Conservation (phyloP, 164 flowering plant species). For the Sextonia rubra region DNA sequence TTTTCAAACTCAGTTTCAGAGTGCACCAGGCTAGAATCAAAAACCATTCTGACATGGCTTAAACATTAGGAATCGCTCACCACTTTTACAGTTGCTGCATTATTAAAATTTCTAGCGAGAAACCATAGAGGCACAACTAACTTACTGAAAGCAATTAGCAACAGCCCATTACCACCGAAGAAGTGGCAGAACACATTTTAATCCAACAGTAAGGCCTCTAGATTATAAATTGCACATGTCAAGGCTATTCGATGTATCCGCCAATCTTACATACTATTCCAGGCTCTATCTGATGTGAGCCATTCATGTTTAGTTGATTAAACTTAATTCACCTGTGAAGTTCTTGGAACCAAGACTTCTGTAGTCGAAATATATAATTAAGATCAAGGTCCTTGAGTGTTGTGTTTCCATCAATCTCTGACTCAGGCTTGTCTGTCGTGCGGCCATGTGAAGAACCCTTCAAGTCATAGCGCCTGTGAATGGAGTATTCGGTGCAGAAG, state of each 20-base stretch:
- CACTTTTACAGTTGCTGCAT: neutral
- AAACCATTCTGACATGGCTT: neutral
- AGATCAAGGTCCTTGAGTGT: constrained; percentile 70
- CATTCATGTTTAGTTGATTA: neutral
- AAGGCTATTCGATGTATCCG: too few species aligned
- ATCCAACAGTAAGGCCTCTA: neutral
- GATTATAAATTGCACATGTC: too few species aligned
- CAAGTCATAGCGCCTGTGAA: constrained; percentile 54
- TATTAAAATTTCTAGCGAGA: neutral
- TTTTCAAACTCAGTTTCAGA: neutral
- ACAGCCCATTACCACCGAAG: neutral
- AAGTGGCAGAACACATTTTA: neutral
- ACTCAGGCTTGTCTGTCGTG: constrained; percentile 41
- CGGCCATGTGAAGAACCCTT: constrained; percentile 72
- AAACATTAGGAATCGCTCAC: neutral
- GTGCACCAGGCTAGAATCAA: neutral
- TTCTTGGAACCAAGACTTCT: constrained; percentile 51
- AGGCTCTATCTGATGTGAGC: neutral
- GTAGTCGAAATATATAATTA: constrained; percentile 44
- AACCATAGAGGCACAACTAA: neutral
- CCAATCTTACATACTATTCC: too few species aligned
- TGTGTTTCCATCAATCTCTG: constrained; percentile 51
- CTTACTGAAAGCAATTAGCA: neutral
- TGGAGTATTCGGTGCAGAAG: constrained; percentile 47
- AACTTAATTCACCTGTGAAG: constrained; percentile 31